Conservation (phyloP, 1,284 basidiomycete genomes). For the Leccinum griseonigrum region DNA sequence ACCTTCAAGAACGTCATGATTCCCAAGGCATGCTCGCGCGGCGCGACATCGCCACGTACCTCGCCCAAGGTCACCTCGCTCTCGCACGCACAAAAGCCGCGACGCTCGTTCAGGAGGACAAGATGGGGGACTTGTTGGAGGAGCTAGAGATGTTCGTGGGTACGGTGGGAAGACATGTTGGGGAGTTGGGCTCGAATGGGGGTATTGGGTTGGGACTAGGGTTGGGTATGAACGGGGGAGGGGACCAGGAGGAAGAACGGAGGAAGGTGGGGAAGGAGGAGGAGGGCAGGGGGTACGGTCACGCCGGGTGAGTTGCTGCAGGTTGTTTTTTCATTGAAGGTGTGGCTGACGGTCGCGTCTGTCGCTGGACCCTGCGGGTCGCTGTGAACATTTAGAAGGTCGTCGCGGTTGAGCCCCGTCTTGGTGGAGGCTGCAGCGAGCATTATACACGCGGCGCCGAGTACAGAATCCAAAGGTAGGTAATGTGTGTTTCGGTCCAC, state of each 20-base stretch:
- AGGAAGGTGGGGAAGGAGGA: neutral
- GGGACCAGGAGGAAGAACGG: neutral
- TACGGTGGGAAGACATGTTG: conserved; percentile 53
- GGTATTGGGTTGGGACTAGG: conserved; percentile 8
- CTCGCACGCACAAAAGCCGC: conserved; percentile 69
- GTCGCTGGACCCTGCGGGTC: neutral
- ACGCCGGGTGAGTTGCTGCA: conserved; percentile 16
- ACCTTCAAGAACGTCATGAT: conserved; percentile 67
- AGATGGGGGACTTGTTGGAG: conserved; percentile 58
- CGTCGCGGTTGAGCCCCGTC: conserved; percentile 40
- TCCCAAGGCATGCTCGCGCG: conserved; percentile 58
- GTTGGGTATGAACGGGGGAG: neutral
- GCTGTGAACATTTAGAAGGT: conserved; percentile 27
- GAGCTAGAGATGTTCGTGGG: conserved; percentile 66
- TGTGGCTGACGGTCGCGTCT: conserved; percentile 8
- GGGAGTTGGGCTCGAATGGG: conserved; percentile 39
- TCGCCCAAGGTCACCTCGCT: conserved; percentile 57
- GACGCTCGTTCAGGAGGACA: conserved; percentile 62
- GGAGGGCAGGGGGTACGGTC: neutral
- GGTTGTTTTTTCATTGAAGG: neutral
- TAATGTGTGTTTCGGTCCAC: neutral
- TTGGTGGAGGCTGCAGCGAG: conserved; percentile 66
- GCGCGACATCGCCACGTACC: conserved; percentile 62
- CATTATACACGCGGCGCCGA: conserved; percentile 60
- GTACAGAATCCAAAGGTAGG: conserved; percentile 57